These are phyloP conservation scores for Fusarium luffae DNA, from an alignment of 2,329 filamentous ascomycete genomes.

Conservation along the genomic window DNA sequence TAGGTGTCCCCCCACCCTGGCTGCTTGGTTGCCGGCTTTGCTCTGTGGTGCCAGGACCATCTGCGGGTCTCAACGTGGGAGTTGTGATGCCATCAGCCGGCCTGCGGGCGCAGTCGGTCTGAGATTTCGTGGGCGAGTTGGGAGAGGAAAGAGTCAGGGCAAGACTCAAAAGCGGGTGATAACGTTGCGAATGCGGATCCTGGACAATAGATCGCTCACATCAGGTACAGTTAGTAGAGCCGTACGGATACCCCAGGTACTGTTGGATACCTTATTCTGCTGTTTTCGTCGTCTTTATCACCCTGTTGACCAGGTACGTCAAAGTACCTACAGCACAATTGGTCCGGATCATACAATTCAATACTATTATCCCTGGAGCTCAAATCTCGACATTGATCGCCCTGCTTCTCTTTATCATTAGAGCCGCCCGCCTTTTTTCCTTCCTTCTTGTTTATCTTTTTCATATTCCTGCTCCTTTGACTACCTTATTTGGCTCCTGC, in stretches of 20 bases:
- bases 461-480: slow-evolving; percentile 33
- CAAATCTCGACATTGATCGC: slow-evolving; percentile 45
- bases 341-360: slow-evolving; percentile 41
- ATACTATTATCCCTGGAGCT: slow-evolving; percentile 39
- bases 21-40: slow-evolving; percentile 1
- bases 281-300: slow-evolving; percentile 4
- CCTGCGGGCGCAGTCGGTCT: slow-evolving; percentile 46
- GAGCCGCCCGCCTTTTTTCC: slow-evolving; percentile 39
- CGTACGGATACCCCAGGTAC: slow-evolving; percentile 5
- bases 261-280: not conserved
- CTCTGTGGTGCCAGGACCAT: slow-evolving; percentile 43
- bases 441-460: slow-evolving; percentile 18
- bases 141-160: not conserved
- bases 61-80: slow-evolving; percentile 47
- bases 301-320: slow-evolving; percentile 6
- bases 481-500: slow-evolving; percentile 37
- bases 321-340: slow-evolving; percentile 38
- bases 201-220: not conserved
- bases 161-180: slow-evolving; percentile 33
- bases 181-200: slow-evolving; percentile 43
- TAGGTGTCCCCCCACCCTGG: slow-evolving; percentile 35
- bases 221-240: slow-evolving; percentile 21
- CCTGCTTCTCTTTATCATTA: slow-evolving; percentile 48
- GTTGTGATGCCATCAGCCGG: slow-evolving; percentile 47
- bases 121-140: slow-evolving; percentile 43